These are phyloP conservation scores for Rhodamnia argentea DNA, from an alignment of 345 rosid species.

Conservation along the genomic window DNA sequence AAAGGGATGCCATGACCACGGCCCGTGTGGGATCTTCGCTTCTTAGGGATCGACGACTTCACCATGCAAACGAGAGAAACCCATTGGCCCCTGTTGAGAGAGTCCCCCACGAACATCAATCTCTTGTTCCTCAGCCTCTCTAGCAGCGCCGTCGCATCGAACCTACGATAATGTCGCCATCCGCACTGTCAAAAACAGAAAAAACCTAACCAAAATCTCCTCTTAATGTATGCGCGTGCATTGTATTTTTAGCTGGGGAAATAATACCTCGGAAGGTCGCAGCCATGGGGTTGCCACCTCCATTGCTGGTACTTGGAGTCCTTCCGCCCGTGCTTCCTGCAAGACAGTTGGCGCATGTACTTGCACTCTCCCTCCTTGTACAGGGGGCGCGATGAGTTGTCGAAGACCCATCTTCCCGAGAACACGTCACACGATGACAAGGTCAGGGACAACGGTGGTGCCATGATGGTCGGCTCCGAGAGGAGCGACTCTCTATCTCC, in stretches of 20 bases:
- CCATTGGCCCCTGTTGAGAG: slow-evolving; percentile 89
- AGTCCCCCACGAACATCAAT: slow-evolving; percentile 87
- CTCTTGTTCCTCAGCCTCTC: slow-evolving; percentile 81
- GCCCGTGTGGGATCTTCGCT: slow-evolving; percentile 34
- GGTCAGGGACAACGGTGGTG: not conserved
- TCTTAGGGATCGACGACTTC: slow-evolving; percentile 43
- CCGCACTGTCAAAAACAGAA: not conserved
- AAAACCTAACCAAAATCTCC: not conserved
- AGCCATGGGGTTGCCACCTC: slow-evolving; percentile 89
- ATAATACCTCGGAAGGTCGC: slow-evolving; percentile 69
- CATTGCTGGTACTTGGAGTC: slow-evolving; percentile 55
- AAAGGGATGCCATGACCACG: slow-evolving; percentile 49
- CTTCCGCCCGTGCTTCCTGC: slow-evolving; percentile 76
- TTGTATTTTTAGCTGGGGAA: not conserved
- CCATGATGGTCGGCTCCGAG: not conserved
- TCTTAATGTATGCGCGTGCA: not conserved
- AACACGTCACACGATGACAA: slow-evolving; percentile 41
- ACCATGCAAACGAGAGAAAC: slow-evolving; percentile 88
- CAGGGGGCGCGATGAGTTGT: slow-evolving; percentile 54
- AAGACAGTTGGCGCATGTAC: slow-evolving; percentile 70
- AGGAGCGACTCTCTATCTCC: not conserved
- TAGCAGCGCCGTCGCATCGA: slow-evolving; percentile 35
- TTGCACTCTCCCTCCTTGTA: slow-evolving; percentile 72
- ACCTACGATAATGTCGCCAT: not conserved
- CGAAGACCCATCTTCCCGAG: slow-evolving; percentile 71